These are phyloP conservation scores for Mrakia gelida DNA, from an alignment of 768 basidiomycete species.

Conservation along the genomic window DNA sequence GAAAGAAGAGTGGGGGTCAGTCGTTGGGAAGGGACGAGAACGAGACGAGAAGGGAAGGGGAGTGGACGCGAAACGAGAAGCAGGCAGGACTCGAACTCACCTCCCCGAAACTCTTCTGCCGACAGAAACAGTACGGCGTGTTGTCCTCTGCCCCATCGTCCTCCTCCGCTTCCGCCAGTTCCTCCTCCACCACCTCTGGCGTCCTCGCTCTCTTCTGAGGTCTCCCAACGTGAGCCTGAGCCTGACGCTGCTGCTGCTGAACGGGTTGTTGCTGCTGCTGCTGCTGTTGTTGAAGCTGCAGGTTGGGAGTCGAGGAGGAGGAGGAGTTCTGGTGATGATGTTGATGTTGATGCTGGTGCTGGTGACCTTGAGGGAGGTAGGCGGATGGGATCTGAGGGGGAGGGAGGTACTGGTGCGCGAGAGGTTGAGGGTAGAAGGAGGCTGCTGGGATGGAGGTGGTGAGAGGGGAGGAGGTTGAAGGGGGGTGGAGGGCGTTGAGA, in stretches of 20 bases:
- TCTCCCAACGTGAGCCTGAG: neutral
- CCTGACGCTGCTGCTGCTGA: neutral
- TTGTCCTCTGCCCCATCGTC: conserved; percentile 29
- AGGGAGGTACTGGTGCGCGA: conserved; percentile 1
- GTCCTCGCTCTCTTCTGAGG: conserved; percentile 16
- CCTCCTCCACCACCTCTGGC: conserved; percentile 11
- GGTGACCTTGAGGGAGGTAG: neutral
- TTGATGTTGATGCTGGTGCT: neutral
- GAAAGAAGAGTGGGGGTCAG: neutral
- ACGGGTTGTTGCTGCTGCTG: neutral
- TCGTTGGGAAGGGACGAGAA: neutral
- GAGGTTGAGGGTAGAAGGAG: neutral
- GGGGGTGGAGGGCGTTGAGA: conserved; percentile 15
- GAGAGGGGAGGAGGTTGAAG: conserved; percentile 11
- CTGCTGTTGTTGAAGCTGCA: neutral
- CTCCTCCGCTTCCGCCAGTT: conserved; percentile 6
- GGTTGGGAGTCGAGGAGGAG: no score
- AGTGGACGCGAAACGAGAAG: neutral
- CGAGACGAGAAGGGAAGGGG: neutral
- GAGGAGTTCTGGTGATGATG: neutral
- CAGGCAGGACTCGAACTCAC: neutral
- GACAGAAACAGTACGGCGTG: conserved; percentile 31
- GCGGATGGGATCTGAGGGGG: neutral
- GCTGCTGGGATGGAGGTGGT: conserved; percentile 13
- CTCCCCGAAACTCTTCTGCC: conserved; percentile 29